Percentiles rank a stretch among this genome's conserved stretches.
These are phyloP conservation scores for Cladosporium sp. DNA, from an alignment of 2,329 filamentous ascomycete genomes.

Conservation along the genomic window DNA sequence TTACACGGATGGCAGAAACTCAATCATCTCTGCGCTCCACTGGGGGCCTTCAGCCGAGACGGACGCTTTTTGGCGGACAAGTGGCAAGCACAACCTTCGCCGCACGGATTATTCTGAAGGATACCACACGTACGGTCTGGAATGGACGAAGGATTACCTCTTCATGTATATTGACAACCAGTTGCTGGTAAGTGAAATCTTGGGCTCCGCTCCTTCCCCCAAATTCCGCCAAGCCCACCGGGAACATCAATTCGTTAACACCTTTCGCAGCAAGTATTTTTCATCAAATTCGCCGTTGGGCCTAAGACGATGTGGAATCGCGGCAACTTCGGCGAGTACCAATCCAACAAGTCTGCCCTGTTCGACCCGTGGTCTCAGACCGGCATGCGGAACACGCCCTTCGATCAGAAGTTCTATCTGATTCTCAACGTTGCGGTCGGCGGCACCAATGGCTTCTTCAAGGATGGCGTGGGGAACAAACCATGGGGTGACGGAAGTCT, in stretches of 20 bases:
- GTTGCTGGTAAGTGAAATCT: slow-evolving; percentile 50
- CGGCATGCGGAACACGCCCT: slow-evolving; percentile 25
- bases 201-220: neutral
- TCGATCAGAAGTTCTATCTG: slow-evolving; percentile 31
- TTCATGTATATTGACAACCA: slow-evolving; percentile 78
- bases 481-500: slow-evolving; percentile 67
- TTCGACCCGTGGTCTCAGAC: slow-evolving; percentile 24
- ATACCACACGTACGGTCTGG: slow-evolving; percentile 71
- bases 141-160: slow-evolving; percentile 80
- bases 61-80: slow-evolving; percentile 76
- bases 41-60: slow-evolving; percentile 68
- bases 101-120: slow-evolving; percentile 64
- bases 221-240: neutral
- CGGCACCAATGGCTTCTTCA: slow-evolving; percentile 60
- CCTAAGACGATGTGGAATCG: slow-evolving; percentile 24
- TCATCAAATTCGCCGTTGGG: slow-evolving; percentile 47
- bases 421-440: slow-evolving; percentile 30
- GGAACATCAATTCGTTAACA: slow-evolving; percentile 2
- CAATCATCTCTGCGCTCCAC: slow-evolving; percentile 69
- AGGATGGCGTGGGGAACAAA: slow-evolving; percentile 63
- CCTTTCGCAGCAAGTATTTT: slow-evolving; percentile 57
- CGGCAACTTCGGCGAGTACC: slow-evolving; percentile 24
- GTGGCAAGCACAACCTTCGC: slow-evolving; percentile 65
- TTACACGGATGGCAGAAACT: slow-evolving; percentile 71
- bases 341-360: slow-evolving; percentile 24